Evolutionary conservation across 768 basidiomycete genomes (phyloP).

Genomic region (Coprinopsis marcescibilis): DNA sequence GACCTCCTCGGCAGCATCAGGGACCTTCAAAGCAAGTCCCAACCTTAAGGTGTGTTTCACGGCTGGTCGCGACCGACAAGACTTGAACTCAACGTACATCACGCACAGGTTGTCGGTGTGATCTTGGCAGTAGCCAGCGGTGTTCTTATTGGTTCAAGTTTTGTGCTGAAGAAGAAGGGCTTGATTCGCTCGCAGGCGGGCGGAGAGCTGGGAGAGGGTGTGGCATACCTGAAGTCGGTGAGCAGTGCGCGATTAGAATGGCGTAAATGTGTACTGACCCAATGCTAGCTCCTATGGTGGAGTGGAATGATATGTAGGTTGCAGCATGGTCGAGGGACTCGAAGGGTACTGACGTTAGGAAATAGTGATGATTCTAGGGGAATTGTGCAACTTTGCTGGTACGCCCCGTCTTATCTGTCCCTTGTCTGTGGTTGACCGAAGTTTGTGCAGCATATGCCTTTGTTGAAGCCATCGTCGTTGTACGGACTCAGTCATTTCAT

Average conservation of each 20-base stretch:
- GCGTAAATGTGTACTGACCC: slow-evolving; percentile 8
- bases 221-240: slow-evolving; percentile 92
- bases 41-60: slow-evolving; percentile 51
- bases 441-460: slow-evolving; percentile 68
- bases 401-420: slow-evolving; percentile 21
- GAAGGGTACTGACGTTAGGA: slow-evolving; percentile 8
- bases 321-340: too few relatives aligned
- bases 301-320: slow-evolving; percentile 78
- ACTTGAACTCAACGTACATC: too few relatives aligned
- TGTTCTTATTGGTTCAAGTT: slow-evolving; percentile 84
- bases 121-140: slow-evolving; percentile 75
- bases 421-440: slow-evolving; percentile 10
- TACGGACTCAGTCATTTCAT: slow-evolving; percentile 30
- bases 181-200: slow-evolving; percentile 77
- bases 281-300: slow-evolving; percentile 81
- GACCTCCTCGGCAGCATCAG: slow-evolving; percentile 33
- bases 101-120: slow-evolving; percentile 78
- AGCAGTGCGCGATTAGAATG: slow-evolving; percentile 22
- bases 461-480: slow-evolving; percentile 88
- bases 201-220: slow-evolving; percentile 75
- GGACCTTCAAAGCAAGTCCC: slow-evolving; percentile 28
- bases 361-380: slow-evolving; percentile 87
- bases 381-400: slow-evolving; percentile 84
- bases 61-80: too few relatives aligned
- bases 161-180: slow-evolving; percentile 99